phyloP scores from a whole-genome alignment of 1,284 basidiomycete species.

The Xerocomus nothofagi region DNA sequence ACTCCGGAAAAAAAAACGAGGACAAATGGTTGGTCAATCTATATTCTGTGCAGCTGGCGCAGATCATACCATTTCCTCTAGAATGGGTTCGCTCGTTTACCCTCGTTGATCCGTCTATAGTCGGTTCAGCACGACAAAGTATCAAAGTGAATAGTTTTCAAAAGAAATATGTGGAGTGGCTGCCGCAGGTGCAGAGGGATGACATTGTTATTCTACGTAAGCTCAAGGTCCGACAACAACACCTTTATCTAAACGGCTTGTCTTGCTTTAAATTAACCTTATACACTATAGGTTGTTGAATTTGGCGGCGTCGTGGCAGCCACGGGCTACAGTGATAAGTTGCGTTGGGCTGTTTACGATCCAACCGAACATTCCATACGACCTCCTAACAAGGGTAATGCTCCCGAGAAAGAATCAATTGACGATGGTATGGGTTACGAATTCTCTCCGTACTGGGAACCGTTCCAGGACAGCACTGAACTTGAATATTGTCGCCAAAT shows the following conservation, averaged over 20 bases:
- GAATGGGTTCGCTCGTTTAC: conserved; percentile 31
- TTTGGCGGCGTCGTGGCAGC: conserved; percentile 37
- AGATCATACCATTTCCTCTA: conserved; percentile 12
- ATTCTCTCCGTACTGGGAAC: conserved; percentile 37
- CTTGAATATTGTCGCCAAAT: conserved; percentile 39
- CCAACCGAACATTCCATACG: conserved; percentile 14
- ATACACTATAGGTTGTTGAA: conserved; percentile 30
- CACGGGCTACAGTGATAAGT: conserved; percentile 41
- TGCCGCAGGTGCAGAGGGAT: conserved; percentile 47
- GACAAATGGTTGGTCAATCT: conserved; percentile 28
- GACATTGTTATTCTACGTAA: conserved; percentile 35
- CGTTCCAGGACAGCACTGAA: conserved; percentile 29
- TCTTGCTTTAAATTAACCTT: conserved; percentile 1
- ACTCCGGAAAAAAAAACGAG: conserved; percentile 20
- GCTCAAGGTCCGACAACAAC: conserved; percentile 25
- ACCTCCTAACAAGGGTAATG: conserved; percentile 25
- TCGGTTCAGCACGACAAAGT: conserved; percentile 34
- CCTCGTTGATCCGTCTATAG: conserved; percentile 35
- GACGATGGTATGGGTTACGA: conserved; percentile 31
- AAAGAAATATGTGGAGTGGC: conserved; percentile 43
- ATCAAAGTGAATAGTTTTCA: conserved; percentile 52
- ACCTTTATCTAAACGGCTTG: background rate
- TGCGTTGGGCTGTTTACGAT: conserved; percentile 38
- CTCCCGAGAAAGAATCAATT: conserved; percentile 25
- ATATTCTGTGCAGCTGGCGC: background rate